Evolutionary conservation across 805 yeast species (phyloP).

Genomic region (Saturnispora quitensis): DNA sequence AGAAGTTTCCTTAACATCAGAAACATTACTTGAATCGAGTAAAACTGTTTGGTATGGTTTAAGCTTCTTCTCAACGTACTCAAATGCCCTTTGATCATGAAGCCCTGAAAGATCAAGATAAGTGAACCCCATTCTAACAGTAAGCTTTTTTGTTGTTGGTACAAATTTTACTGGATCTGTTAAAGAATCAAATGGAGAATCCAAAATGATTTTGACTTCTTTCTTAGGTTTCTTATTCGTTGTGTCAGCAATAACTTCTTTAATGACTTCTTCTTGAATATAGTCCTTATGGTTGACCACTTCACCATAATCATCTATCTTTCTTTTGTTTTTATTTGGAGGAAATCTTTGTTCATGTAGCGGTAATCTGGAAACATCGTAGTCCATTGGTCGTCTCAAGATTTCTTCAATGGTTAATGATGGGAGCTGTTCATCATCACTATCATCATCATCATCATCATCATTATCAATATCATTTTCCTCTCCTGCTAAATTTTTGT

Average conservation of each 20-base stretch:
- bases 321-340: constrained; percentile 44
- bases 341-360: constrained; percentile 70
- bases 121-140: constrained; percentile 4
- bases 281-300: constrained; percentile 59
- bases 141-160: constrained; percentile 2
- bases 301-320: constrained; percentile 84
- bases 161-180: constrained; percentile 6
- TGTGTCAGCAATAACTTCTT: constrained; percentile 7
- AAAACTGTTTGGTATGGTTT: constrained; percentile 7
- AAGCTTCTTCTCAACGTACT: constrained; percentile 3
- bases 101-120: constrained; percentile 7
- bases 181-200: constrained; percentile 4
- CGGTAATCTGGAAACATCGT: constrained; percentile 42
- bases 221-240: background rate
- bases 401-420: constrained; percentile 27
- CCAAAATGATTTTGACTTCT: background rate
- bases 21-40: background rate
- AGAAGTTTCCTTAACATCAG: background rate
- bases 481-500: constrained; percentile 4
- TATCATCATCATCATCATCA: background rate
- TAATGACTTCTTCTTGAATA: constrained; percentile 18
- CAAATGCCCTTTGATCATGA: constrained; percentile 9
- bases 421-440: constrained; percentile 14
- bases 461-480: background rate
- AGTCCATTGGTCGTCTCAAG: constrained; percentile 40